Evolutionary conservation across 176 grass and related monocot species (phyloP).

Genomic region (Oryza meyeriana): DNA sequence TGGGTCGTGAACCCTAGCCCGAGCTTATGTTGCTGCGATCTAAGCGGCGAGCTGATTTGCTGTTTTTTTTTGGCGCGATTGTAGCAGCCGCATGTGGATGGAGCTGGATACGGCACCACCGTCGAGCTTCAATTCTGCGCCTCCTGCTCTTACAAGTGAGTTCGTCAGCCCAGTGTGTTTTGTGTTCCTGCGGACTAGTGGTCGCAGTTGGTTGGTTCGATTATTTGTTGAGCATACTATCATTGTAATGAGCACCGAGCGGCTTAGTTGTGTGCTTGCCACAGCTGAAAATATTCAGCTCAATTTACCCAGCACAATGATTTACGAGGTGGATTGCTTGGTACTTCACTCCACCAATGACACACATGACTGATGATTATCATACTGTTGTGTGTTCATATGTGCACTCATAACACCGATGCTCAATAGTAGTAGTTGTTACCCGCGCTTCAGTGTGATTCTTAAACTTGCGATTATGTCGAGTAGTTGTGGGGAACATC

Average conservation of each 20-base stretch:
- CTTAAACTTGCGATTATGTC: background rate
- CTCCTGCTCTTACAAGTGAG: slow-evolving; percentile 88
- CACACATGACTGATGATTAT: background rate
- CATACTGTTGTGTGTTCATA: background rate
- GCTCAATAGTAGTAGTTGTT: background rate
- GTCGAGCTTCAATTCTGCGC: slow-evolving; percentile 87
- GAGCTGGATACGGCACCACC: slow-evolving; percentile 59
- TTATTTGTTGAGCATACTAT: background rate
- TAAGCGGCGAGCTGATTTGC: background rate
- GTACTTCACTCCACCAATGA: background rate
- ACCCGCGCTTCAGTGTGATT: background rate
- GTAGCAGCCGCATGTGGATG: slow-evolving; percentile 51
- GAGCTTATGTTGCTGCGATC: slow-evolving; percentile 14
- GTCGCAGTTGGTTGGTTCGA: background rate
- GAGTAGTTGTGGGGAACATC: background rate
- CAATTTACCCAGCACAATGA: background rate
- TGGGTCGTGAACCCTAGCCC: slow-evolving; percentile 33
- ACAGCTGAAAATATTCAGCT: background rate
- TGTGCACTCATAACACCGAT: background rate
- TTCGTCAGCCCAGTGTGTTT: background rate
- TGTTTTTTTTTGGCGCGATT: background rate
- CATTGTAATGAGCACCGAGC: background rate
- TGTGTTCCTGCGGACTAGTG: background rate
- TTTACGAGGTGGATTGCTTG: background rate
- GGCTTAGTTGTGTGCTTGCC: background rate